A percentile compares a stretch with the other conserved stretches of the same genome.
Conservation (phyloP, 1,139 yeast species). For the Taphrina sp. region DNA sequence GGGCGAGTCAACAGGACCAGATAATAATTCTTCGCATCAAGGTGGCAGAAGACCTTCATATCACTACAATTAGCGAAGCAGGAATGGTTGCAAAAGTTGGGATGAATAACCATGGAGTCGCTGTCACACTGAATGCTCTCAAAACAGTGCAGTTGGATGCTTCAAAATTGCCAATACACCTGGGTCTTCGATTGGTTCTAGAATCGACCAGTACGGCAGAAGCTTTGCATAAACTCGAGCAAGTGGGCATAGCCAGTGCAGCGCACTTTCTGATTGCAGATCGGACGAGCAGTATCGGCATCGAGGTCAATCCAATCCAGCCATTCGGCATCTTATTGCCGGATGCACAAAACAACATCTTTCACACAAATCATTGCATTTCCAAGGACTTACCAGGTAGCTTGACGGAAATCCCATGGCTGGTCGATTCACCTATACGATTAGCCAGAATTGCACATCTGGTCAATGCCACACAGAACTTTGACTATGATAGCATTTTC, state of each 20-base stretch:
- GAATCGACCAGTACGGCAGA: constrained; percentile 41
- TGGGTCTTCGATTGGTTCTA: constrained; percentile 44
- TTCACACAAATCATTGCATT: constrained; percentile 37
- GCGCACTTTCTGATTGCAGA: constrained; percentile 42
- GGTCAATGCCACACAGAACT: constrained; percentile 19
- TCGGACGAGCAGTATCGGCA: constrained; percentile 34
- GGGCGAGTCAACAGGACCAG: constrained; percentile 40
- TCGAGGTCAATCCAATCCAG: constrained; percentile 37
- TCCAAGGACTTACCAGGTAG: constrained; percentile 23
- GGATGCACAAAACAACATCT: constrained; percentile 28
- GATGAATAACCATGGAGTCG: constrained; percentile 44
- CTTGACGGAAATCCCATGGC: constrained; percentile 35
- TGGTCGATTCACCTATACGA: constrained; percentile 36
- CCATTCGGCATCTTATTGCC: constrained; percentile 36
- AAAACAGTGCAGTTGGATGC: constrained; percentile 42
- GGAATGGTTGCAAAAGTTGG: constrained; percentile 47
- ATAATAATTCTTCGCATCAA: constrained; percentile 42
- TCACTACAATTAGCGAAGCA: constrained; percentile 44
- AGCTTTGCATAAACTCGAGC: constrained; percentile 39
- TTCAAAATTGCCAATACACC: constrained; percentile 44
- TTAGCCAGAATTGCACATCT: constrained; percentile 35
- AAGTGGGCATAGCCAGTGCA: constrained; percentile 41
- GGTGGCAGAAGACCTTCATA: constrained; percentile 40
- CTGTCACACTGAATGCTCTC: constrained; percentile 44
- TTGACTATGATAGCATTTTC: constrained; percentile 33